Conservation (phyloP, 164 flowering plant genomes). For the Magnolia changhungtana region DNA sequence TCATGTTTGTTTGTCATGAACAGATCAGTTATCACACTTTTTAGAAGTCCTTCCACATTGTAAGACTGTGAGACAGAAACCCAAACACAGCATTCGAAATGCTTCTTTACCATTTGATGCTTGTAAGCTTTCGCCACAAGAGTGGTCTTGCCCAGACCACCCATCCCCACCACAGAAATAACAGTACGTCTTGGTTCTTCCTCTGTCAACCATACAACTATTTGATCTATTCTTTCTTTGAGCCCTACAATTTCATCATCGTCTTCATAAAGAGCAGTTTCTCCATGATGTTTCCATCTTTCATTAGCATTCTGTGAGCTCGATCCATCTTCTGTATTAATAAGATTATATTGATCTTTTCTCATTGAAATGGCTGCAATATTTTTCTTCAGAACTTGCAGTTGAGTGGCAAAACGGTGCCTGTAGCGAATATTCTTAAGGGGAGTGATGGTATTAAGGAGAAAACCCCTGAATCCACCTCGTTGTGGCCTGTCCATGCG, state of each 20-base stretch:
- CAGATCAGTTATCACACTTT: not conserved
- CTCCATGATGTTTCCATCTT: not conserved
- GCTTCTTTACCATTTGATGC: conserved; percentile 6
- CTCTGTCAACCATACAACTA: too few species aligned
- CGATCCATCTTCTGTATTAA: not conserved
- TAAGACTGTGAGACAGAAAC: conserved; percentile 26
- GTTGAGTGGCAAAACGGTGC: too few species aligned
- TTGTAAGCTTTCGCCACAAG: conserved; percentile 25
- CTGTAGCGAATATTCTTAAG: too few species aligned
- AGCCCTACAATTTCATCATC: conserved; percentile 15
- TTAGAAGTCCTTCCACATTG: not conserved
- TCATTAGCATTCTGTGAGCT: not conserved
- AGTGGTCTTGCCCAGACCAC: too few species aligned
- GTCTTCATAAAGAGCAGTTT: conserved; percentile 12
- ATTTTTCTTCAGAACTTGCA: not conserved
- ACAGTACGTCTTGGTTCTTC: too few species aligned
- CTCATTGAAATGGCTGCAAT: not conserved
- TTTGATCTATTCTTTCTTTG: too few species aligned
- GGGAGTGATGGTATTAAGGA: too few species aligned
- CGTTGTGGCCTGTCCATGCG: too few species aligned
- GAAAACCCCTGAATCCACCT: too few species aligned
- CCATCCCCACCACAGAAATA: too few species aligned
- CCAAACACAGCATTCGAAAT: conserved; percentile 39
- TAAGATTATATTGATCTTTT: not conserved
- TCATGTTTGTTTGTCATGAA: too few species aligned